Base-by-base conservation (phyloP, 2,329 filamentous ascomycete genomes). In the Ascochyta pisi region DNA sequence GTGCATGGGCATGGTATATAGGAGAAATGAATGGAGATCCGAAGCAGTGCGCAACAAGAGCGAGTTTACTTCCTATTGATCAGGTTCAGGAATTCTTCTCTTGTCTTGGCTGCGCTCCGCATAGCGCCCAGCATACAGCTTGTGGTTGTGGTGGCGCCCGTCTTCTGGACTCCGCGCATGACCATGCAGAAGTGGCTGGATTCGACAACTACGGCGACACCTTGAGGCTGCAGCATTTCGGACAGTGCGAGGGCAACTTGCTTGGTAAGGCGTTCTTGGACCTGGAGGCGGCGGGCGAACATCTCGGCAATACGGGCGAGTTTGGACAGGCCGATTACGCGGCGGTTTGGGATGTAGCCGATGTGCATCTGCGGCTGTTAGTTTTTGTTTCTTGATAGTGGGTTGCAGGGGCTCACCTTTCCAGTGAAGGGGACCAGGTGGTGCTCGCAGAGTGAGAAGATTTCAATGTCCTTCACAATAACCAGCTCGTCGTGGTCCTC, bases 91-190 rank as follows among this genome's bases (percentile, higher is more conserved):
- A 99, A 99, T 77, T 99, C 95, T 74, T 96, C 96, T 67, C 95
- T 84, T 10, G 94, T 97, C 83, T 96, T 97, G 58, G 92, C 91
- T 67, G 91, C 92, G 58, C 88, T 89, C 72, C 96, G 89, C 83
- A 99, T 96, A 69, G 92, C 93, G 35, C 95, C 95, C n/a, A 98
- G 85, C 78, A 99, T 96, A 75, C 94, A 98, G 80, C 92, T 97
- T 16, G 95, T 99, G 34, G 96, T 95, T 6, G 95, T 98, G 16
- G 86, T 89, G 46, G 90, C 88, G 37, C 84, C 86, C 0, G 92
- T 92, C 82, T 99, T 97, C 74, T 97, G 86, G 9, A 99, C 94
- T n/a, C 95, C 95, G 42, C 95, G 87, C 93, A 97, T 98, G 15
- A 96, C 92, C 94, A 98, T 99, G 82, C 95, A 99, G 42, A 98